These are phyloP conservation scores for Prunella vulgaris DNA, from an alignment of 257 asterid species.

Conservation along the genomic window DNA sequence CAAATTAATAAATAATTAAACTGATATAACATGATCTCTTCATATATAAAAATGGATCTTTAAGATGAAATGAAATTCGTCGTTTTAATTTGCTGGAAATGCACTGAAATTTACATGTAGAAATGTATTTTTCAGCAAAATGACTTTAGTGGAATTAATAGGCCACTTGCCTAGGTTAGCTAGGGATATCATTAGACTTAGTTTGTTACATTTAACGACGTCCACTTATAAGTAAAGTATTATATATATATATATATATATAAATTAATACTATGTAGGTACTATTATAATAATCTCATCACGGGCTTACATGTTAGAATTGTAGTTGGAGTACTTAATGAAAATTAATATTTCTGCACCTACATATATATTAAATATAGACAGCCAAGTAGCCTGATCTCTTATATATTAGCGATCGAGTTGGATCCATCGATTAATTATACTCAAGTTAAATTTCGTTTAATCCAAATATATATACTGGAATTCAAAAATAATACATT, in stretches of 20 bases:
- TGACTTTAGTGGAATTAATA: background rate
- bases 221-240: constrained; percentile 24
- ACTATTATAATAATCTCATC: background rate
- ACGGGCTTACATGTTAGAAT: background rate
- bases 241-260: background rate
- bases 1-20: too few species aligned
- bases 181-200: background rate
- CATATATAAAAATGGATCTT: too few species aligned
- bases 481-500: too few species aligned
- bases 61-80: too few species aligned
- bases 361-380: background rate
- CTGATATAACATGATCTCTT: too few species aligned
- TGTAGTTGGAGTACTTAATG: background rate
- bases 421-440: too few species aligned
- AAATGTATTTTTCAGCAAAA: background rate
- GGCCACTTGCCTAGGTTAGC: constrained; percentile 5
- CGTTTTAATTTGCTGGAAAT: background rate
- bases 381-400: background rate
- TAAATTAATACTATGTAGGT: too few species aligned
- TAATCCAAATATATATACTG: too few species aligned
- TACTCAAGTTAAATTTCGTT: too few species aligned
- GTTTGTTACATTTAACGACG: constrained; percentile 25
- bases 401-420: too few species aligned
- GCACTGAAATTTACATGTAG: too few species aligned
- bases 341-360: background rate